Evolutionary conservation across 345 rosid genomes (phyloP), one percentile per base, ranked within the genome.

Genomic region (Eucalyptus guilfoylei): DNA sequence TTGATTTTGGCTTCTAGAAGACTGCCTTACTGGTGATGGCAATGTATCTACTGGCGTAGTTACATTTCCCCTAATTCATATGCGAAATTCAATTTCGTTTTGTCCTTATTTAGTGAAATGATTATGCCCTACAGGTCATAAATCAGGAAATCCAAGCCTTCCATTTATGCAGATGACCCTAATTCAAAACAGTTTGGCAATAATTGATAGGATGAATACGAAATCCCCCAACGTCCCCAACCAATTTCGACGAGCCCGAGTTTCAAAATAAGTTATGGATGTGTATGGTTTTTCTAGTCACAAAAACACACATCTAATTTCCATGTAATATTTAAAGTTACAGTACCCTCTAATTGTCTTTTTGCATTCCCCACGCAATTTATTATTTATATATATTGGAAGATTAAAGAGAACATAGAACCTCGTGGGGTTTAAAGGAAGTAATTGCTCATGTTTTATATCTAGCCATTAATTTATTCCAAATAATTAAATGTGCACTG

Each of bases 81-180:
- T 16, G 24, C 28, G 12, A 9, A 19, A 37, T 11, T 19, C 37
- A 6, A 14, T n/a, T 64, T 64, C 37, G 1, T 4, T 14, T n/a
- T 14, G n/a, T 14, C 8, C 5, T n/a, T n/a, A 14, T 64, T n/a
- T 14, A n/a, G 10, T 6, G 76, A 15, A 62, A 15, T 13, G 34
- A n/a, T 64, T 64, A 28, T 28, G 7, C 26, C 69, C 32, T 60
- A 28, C 32, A 60, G 3, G 16, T 60, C 9, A 28, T 28, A 1
- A 60, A 60, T 60, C 32, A 13, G n/a, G 19, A 64, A 72, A 6
- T 37, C 14, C 45, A 37, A 76, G 1, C 15, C 14, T 11, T 10
- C 2, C 1, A 72, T 37, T 5, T 17, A 19, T 72, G 44, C 8
- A 2, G 26, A 6, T 0, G 3, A 5, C 9, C 45, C 7, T 37